Evolutionary conservation across 2,329 filamentous ascomycete species (phyloP), one percentile per base, ranked within the genome.

Genomic region (Gaeumannomyces sp.): DNA sequence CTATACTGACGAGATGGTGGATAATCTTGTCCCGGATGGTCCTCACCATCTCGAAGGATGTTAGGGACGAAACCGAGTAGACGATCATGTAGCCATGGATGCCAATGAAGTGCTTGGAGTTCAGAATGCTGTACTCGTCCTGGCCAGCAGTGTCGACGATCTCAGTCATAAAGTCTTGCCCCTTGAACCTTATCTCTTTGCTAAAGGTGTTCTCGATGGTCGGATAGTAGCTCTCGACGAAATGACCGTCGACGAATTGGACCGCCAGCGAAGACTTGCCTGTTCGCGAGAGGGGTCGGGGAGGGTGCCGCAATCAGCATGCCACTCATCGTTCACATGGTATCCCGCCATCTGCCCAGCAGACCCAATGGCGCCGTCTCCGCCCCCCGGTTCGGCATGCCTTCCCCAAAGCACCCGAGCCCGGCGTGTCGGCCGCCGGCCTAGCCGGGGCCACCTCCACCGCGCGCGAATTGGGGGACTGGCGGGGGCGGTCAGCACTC

Each of bases 121-220:
- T 98, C 67, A 99, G 83, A 69, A 98, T 97, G 75, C 92, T 96
- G 82, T 99, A 99, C 79, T 99, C 95, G 81, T 99, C 95, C 89
- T 97, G 93, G 67, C 95, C 95, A 64, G 95, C 95, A 33, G 95
- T 99, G 76, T 99, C 95, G 76, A 99, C 95, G 73, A 99, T 98
- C 80, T 99, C 95, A 16, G 93, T 97, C 63, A 91, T 88, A 77
- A 89, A 99, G 70, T 98, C 95, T 77, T 97, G 92, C 62, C 91
- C 90, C 78, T 95, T 96, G 77, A 91, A 90, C 72, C 92, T 90
- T 76, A 99, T 97, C 70, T 93, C 89, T 77, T 96, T 96, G 82
- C 90, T 96, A 76, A 99, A 99, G 2, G 94, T 98, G 77, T 98
- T 99, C 78, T 99, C 95, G 73, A 99, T 98, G 57, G 95, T 99